Base-by-base conservation (phyloP, 2,329 filamentous ascomycete species). In the Gnomoniopsis smithogilvyi region DNA sequence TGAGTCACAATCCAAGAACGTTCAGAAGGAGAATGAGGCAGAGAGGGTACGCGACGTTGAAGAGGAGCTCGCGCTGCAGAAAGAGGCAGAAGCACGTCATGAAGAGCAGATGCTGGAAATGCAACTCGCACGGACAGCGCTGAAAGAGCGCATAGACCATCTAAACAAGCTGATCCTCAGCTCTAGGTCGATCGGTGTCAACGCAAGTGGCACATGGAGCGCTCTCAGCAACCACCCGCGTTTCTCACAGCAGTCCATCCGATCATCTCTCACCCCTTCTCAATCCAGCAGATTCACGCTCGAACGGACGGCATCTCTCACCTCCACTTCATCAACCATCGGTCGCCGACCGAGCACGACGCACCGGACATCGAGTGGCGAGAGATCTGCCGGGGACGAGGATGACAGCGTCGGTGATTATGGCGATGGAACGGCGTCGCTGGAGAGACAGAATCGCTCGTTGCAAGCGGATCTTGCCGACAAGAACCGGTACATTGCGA, bases 101-200 rank as follows among this genome's bases (percentile, higher is more conserved):
- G 93, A 97, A 70, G 95, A 98, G 76, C 95, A 99, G 73, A 94
- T 99, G 83, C 81, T 99, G 56, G 95, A 99, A 74, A 98, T 99
- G 91, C 95, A 99, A 72, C 83, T 99, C 50, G 95, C 95, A 34
- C 87, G 95, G 46, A 99, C 95, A 1, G 95, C 95, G 0, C 78
- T 99, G 56, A 99, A 98, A 73, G 95, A 99, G 77, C 88, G 95
- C 33, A 99, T 99, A 67, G 93, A 97, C 71, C 95, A 99, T 73
- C 80, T 99, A 50, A 99, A 98, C 74, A 88, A 94, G 51, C 80
- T 99, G 52, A 98, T 99, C 64, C 78, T 99, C 61, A 96, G 92
- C 71, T 98, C 94, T 17, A 97, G 97, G 71, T 98, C 94, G 6
- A 90, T 91, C 6, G 95, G 95, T 6, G 95, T 99, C 57, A 99